Percentiles rank a stretch among this genome's conserved stretches.
phyloP scores from a whole-genome alignment of 2,329 filamentous ascomycete genomes.

The Coniochaeta prunicola region DNA sequence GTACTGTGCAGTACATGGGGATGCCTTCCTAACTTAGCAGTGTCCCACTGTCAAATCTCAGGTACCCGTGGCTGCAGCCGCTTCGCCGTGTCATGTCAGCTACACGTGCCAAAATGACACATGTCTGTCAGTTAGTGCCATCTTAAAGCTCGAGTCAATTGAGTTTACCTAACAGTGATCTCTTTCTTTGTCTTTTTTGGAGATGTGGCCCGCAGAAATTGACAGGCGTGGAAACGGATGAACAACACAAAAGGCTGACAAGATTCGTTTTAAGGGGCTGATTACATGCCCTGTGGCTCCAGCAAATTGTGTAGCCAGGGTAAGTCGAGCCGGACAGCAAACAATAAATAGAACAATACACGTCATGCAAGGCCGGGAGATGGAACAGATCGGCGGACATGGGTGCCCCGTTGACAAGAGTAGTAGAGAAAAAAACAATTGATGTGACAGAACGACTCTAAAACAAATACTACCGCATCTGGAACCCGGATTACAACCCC shows the following conservation, averaged over 20 bases:
- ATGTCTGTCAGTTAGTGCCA: neutral
- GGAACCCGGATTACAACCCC: neutral
- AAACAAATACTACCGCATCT: constrained; percentile 1
- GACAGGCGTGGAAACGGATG: neutral
- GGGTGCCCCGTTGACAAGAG: neutral
- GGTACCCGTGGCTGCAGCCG: neutral
- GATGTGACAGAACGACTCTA: neutral
- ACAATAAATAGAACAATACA: neutral
- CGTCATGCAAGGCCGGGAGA: neutral
- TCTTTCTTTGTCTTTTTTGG: no score
- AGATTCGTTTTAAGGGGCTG: neutral
- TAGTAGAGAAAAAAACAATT: neutral
- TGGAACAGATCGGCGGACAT: neutral
- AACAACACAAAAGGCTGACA: neutral
- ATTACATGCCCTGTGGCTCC: neutral
- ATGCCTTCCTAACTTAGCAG: neutral
- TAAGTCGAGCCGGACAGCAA: neutral
- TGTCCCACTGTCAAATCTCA: neutral
- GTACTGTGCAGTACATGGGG: no score
- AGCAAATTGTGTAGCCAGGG: neutral
- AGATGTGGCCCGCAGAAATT: neutral
- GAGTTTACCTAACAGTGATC: no score
- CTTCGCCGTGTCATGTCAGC: neutral
- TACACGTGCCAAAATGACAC: neutral
- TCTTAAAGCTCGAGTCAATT: no score